Evolutionary conservation across 2,329 filamentous ascomycete species (phyloP).

Genomic region (Tolypocladium endophyticum): DNA sequence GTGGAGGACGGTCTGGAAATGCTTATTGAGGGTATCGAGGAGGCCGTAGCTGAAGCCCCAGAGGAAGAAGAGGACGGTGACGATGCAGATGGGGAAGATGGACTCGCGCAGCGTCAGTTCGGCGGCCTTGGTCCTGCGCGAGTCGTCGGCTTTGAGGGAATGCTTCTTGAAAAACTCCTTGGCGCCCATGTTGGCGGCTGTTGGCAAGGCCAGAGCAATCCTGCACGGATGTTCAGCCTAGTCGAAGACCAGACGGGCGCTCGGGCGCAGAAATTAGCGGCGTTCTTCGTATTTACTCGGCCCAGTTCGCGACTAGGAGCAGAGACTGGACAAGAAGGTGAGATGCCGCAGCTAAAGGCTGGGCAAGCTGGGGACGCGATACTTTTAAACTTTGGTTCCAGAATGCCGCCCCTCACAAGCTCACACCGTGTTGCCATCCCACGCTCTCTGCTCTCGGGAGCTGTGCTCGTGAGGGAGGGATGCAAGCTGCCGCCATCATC

Average conservation of each 20-base stretch:
- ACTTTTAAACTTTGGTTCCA: background rate
- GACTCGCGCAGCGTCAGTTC: conserved; percentile 57
- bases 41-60: conserved; percentile 37
- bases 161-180: conserved; percentile 33
- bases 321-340: background rate
- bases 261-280: background rate
- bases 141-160: conserved; percentile 32
- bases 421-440: background rate
- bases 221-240: background rate
- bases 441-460: background rate
- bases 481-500: background rate
- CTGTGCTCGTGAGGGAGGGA: background rate
- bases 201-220: background rate
- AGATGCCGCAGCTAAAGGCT: background rate
- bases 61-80: conserved; percentile 34
- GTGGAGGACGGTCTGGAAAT: conserved; percentile 35
- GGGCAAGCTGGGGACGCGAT: background rate
- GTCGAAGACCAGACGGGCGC: background rate
- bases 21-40: conserved; percentile 37
- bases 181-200: conserved; percentile 23
- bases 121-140: conserved; percentile 29
- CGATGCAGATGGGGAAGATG: conserved; percentile 52
- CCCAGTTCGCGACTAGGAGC: background rate
- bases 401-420: background rate
- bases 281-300: background rate